Conservation (phyloP, 2,329 filamentous ascomycete species). For the Aspergillus fumigatiaffinis region DNA sequence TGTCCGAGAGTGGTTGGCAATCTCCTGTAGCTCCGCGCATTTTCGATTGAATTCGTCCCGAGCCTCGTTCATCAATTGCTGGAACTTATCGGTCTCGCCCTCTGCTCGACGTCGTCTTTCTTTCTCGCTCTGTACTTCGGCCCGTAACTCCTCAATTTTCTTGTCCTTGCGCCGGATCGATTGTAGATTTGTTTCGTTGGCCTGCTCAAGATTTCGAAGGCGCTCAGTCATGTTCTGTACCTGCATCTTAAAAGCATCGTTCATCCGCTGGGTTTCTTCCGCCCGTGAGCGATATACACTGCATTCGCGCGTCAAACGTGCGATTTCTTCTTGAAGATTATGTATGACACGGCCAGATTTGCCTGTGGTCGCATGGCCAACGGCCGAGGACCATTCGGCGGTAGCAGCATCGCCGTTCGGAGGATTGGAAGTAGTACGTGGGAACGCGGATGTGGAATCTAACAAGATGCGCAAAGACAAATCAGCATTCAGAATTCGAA, state of each 20-base stretch:
- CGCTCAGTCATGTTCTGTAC: slow-evolving; percentile 44
- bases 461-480: neutral
- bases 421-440: slow-evolving; percentile 21
- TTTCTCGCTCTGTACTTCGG: slow-evolving; percentile 41
- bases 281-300: slow-evolving; percentile 42
- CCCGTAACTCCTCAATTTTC: slow-evolving; percentile 45
- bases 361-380: slow-evolving; percentile 47
- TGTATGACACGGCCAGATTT: slow-evolving; percentile 51
- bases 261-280: slow-evolving; percentile 46
- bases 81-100: slow-evolving; percentile 32
- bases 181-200: slow-evolving; percentile 44
- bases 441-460: slow-evolving; percentile 11
- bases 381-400: slow-evolving; percentile 48
- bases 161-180: slow-evolving; percentile 46
- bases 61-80: slow-evolving; percentile 37
- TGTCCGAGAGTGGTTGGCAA: slow-evolving; percentile 34
- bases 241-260: slow-evolving; percentile 44
- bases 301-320: slow-evolving; percentile 46
- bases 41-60: slow-evolving; percentile 39
- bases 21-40: slow-evolving; percentile 36
- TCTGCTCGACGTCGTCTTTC: slow-evolving; percentile 40
- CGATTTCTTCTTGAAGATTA: slow-evolving; percentile 48
- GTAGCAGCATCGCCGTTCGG: slow-evolving; percentile 26
- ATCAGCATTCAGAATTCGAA: slow-evolving; percentile 3
- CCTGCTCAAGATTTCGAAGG: slow-evolving; percentile 43